Conservation (phyloP, 2,329 filamentous ascomycete species). For the Aspergillus sp. region DNA sequence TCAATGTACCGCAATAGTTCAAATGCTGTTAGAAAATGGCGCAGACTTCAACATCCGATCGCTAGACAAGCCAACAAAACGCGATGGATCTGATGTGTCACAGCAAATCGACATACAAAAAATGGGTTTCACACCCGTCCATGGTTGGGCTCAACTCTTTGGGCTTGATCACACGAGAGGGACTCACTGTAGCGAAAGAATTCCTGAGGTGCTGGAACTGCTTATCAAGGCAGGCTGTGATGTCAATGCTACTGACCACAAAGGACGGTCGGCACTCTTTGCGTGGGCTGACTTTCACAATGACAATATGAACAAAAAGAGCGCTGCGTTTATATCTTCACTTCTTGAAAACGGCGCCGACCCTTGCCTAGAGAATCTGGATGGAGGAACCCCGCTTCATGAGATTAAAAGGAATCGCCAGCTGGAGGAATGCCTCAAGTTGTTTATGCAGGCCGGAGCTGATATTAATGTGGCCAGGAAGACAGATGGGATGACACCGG, state of each 20-base stretch:
- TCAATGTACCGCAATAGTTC: background rate
- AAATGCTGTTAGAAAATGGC: background rate
- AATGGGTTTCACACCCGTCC: background rate
- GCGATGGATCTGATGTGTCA: background rate
- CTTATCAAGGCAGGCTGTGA: conserved; percentile 5
- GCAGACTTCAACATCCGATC: background rate
- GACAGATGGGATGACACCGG: background rate
- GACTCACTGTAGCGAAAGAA: background rate
- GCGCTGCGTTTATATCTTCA: background rate
- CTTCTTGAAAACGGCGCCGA: conserved; percentile 6
- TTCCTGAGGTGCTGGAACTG: background rate
- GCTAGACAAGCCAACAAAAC: background rate
- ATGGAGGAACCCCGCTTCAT: conserved; percentile 2
- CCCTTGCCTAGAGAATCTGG: background rate
- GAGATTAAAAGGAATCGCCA: background rate
- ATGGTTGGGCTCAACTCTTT: conserved; percentile 3
- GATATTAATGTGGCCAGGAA: conserved; percentile 2
- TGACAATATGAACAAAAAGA: background rate
- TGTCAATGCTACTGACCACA: background rate
- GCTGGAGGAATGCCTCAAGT: background rate
- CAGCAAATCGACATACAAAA: background rate
- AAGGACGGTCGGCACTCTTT: conserved; percentile 1
- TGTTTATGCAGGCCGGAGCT: conserved; percentile 1
- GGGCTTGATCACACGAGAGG: background rate
- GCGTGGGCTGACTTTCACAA: background rate